Percentiles rank a stretch among this genome's conserved stretches.
Evolutionary conservation across 495 filamentous ascomycete genomes (phyloP).

Genomic region (Coniosporium apollinis): DNA sequence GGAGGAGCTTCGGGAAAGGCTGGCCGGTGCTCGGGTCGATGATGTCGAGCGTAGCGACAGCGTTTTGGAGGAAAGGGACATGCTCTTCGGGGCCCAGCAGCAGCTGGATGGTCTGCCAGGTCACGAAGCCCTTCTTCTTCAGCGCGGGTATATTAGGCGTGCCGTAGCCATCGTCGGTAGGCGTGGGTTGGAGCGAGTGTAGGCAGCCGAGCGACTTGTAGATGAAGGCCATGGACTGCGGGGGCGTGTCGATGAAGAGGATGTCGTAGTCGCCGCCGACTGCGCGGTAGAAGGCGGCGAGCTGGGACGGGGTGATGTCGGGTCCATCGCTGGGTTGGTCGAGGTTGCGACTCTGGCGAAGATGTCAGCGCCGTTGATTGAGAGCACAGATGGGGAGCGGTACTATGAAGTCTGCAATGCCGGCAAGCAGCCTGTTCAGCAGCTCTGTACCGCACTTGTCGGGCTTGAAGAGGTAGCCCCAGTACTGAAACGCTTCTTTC

Average conservation of each 20-base stretch:
- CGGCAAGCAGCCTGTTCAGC: conserved; percentile 61
- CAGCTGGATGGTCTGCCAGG: conserved; percentile 88
- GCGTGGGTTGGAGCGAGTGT: conserved; percentile 33
- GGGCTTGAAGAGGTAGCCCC: conserved; percentile 68
- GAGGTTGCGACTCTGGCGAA: conserved; percentile 22
- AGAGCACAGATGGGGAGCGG: conserved; percentile 2
- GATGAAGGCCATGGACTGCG: conserved; percentile 65
- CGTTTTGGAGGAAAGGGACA: conserved; percentile 64
- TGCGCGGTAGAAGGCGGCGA: conserved; percentile 73
- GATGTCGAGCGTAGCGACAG: conserved; percentile 60
- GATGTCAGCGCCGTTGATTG: conserved; percentile 5
- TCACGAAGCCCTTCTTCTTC: conserved; percentile 67
- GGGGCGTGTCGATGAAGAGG: conserved; percentile 66
- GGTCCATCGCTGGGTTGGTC: conserved; percentile 47
- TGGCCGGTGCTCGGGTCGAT: conserved; percentile 51
- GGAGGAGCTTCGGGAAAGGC: conserved; percentile 63
- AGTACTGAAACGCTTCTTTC: conserved; percentile 34
- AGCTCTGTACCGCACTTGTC: conserved; percentile 62
- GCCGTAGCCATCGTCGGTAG: conserved; percentile 51
- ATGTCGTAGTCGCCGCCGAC: conserved; percentile 83
- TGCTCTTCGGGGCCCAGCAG: conserved; percentile 80
- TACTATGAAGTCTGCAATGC: conserved; percentile 71
- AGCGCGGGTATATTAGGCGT: conserved; percentile 67
- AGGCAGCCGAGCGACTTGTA: conserved; percentile 85
- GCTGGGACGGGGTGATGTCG: conserved; percentile 61